Percentiles rank a stretch among this genome's conserved stretches.
phyloP scores from a whole-genome alignment of 768 basidiomycete genomes.

The Suillus ampliporus region DNA sequence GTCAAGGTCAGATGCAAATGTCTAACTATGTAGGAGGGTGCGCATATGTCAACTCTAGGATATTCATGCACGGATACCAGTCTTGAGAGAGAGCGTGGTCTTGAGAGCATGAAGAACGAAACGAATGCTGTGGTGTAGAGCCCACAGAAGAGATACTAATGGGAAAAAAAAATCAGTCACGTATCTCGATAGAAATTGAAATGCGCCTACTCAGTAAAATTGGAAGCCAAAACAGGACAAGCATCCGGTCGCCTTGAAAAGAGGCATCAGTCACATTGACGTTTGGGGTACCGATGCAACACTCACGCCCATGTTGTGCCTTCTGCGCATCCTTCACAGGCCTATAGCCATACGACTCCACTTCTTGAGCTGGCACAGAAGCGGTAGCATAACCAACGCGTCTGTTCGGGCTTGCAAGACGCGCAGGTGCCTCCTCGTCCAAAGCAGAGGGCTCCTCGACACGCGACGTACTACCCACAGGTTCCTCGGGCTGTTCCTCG shows the following conservation, averaged over 20 bases:
- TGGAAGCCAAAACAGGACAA: slow-evolving; percentile 85
- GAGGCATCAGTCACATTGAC: slow-evolving; percentile 8
- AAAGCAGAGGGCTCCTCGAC: slow-evolving; percentile 11
- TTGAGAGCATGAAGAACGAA: slow-evolving; percentile 57
- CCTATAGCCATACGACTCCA: slow-evolving; percentile 70
- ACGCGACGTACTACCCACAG: slow-evolving; percentile 7
- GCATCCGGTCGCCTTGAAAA: slow-evolving; percentile 78
- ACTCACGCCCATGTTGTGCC: slow-evolving; percentile 70
- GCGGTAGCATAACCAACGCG: slow-evolving; percentile 53
- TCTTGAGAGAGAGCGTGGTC: slow-evolving; percentile 52
- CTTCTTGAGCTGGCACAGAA: slow-evolving; percentile 66
- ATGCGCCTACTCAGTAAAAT: slow-evolving; percentile 72
- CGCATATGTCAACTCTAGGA: background rate
- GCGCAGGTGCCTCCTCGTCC: slow-evolving; percentile 22
- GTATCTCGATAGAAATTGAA: background rate
- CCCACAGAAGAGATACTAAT: slow-evolving; percentile 67
- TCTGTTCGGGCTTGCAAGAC: slow-evolving; percentile 41
- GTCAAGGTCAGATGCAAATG: background rate
- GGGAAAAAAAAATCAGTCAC: slow-evolving; percentile 15
- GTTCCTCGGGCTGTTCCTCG: slow-evolving; percentile 25
- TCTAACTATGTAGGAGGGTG: background rate
- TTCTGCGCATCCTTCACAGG: slow-evolving; percentile 53
- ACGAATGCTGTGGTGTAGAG: slow-evolving; percentile 58
- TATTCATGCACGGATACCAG: slow-evolving; percentile 41
- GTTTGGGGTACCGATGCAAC: background rate